These are phyloP conservation scores for Holtermanniella nyarrowii DNA, from an alignment of 768 basidiomycete genomes.

Conservation along the genomic window DNA sequence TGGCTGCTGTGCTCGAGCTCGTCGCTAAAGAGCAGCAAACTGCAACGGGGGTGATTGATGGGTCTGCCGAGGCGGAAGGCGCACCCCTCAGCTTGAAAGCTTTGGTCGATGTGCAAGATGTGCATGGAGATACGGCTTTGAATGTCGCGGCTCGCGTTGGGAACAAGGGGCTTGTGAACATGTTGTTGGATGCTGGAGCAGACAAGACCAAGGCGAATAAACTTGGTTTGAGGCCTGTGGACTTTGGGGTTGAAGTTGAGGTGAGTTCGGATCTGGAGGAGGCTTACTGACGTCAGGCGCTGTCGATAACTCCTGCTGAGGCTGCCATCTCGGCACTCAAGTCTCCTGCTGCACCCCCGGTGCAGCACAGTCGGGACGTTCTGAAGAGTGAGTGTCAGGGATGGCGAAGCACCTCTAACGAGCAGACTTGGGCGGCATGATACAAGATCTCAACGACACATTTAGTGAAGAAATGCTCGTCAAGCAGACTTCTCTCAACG, in stretches of 20 bases:
- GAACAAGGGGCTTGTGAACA: conserved; percentile 72
- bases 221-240: conserved; percentile 79
- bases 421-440: conserved; percentile 73
- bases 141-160: conserved; percentile 93
- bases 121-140: conserved; percentile 88
- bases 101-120: conserved; percentile 82
- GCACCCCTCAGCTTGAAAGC: conserved; percentile 38
- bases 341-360: conserved; percentile 61
- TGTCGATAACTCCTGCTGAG: conserved; percentile 47
- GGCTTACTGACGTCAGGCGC: conserved; percentile 11
- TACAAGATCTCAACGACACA: conserved; percentile 64
- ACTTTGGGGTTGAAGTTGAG: conserved; percentile 89
- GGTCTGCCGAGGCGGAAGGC: conserved; percentile 46
- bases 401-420: conserved; percentile 5
- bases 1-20: conserved; percentile 79
- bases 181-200: conserved; percentile 82
- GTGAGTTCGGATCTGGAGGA: conserved; percentile 44
- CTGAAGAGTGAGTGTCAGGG: conserved; percentile 46
- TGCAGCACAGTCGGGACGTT: conserved; percentile 58
- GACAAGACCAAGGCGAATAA: conserved; percentile 84
- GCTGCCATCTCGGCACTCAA: conserved; percentile 68
- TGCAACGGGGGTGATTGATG: conserved; percentile 43
- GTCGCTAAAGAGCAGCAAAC: conserved; percentile 50
- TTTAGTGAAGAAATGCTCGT: conserved; percentile 73
- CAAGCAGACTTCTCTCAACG: conserved; percentile 79